Evolutionary conservation across 495 filamentous ascomycete genomes (phyloP).

Genomic region (Aspergillus carlsbadensis): DNA sequence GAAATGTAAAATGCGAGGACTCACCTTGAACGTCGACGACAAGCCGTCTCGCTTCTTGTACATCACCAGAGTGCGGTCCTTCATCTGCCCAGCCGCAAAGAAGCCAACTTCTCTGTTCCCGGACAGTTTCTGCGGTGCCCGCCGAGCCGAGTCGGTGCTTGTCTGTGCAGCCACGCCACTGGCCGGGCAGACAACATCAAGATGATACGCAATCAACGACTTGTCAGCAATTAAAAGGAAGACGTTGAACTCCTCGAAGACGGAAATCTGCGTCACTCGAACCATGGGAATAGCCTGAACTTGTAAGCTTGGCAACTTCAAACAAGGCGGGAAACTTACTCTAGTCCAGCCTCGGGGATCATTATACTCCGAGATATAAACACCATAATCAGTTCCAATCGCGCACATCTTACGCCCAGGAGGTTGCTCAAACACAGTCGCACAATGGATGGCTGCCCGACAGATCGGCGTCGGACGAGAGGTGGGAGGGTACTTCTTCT

Average conservation of each 20-base stretch:
- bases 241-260: constrained; percentile 92
- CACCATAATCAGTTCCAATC: constrained; percentile 91
- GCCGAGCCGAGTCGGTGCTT: constrained; percentile 61
- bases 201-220: constrained; percentile 87
- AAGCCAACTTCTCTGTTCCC: constrained; percentile 88
- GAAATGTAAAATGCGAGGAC: neutral
- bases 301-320: constrained; percentile 5
- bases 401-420: constrained; percentile 83
- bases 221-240: constrained; percentile 89
- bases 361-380: constrained; percentile 79
- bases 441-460: constrained; percentile 83
- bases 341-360: constrained; percentile 88
- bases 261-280: constrained; percentile 87
- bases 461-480: constrained; percentile 74
- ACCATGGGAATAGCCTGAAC: constrained; percentile 65
- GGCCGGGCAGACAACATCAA: constrained; percentile 81
- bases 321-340: constrained; percentile 48
- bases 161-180: constrained; percentile 55
- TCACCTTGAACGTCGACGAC: constrained; percentile 84
- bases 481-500: constrained; percentile 63
- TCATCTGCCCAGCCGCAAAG: constrained; percentile 94
- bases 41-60: constrained; percentile 95
- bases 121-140: constrained; percentile 88
- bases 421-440: constrained; percentile 78
- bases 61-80: constrained; percentile 88